phyloP scores from a whole-genome alignment of 169 alveolate species.

The Neospora caninum region DNA sequence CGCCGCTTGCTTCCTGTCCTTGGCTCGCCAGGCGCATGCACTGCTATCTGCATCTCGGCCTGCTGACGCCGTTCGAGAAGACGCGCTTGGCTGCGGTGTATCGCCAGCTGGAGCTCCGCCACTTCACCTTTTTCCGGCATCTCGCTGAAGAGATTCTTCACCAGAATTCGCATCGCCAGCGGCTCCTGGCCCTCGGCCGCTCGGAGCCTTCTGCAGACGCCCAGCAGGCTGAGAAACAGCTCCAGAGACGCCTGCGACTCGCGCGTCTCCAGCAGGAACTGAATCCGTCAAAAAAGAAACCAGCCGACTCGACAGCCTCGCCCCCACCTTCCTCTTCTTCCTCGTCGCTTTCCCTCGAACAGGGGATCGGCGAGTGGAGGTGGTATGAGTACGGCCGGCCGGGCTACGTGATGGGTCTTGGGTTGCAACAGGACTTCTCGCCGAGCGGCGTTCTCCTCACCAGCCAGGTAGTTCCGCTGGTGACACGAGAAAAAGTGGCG shows the following conservation, averaged over 20 bases:
- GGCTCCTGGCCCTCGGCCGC: conserved; percentile 25
- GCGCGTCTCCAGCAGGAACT: conserved; percentile 30
- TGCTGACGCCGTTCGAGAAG: conserved; percentile 63
- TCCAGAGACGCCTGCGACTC: conserved; percentile 24
- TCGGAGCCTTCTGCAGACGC: conserved; percentile 40
- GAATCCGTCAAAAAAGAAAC: conserved; percentile 11
- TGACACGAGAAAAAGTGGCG: neutral
- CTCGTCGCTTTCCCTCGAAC: neutral
- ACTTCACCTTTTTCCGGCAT: conserved; percentile 56
- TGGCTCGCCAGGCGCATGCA: conserved; percentile 54
- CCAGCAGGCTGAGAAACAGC: conserved; percentile 49
- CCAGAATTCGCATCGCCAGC: conserved; percentile 48
- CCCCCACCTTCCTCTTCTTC: neutral
- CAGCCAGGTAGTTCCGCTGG: neutral
- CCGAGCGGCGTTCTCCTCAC: neutral
- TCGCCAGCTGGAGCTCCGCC: conserved; percentile 50
- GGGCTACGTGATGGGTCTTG: neutral
- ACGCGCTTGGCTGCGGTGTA: conserved; percentile 50
- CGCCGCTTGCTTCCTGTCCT: too few relatives aligned
- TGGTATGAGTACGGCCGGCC: neutral
- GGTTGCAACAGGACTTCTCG: neutral
- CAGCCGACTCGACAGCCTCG: neutral
- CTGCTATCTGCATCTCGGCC: conserved; percentile 53
- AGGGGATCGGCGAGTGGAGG: conserved; percentile 31
- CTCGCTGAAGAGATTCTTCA: conserved; percentile 43